Evolutionary conservation across 192 early-diverging fungal genomes (phyloP), one percentile per base, ranked within the genome.

Genomic region (Entomortierella beljakovae): DNA sequence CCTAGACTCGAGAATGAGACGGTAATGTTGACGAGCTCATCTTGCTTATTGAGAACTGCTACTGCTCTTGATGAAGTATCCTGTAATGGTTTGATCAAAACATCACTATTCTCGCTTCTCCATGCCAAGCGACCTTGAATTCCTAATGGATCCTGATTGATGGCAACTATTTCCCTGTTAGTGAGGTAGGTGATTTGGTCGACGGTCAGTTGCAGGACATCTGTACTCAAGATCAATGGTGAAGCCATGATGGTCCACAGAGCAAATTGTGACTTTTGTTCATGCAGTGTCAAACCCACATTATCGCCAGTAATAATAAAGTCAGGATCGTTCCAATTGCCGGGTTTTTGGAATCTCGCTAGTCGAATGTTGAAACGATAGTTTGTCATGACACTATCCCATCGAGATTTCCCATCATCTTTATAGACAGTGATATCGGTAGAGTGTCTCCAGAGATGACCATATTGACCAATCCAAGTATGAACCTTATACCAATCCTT

Each of bases 71-170:
- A 29, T 6, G 73, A 61, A 5, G 46, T 5, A 52, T 76, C 49
- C 25, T 62, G 50, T 6, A 76, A n/a, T 1, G 73, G 73, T 26
- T 76, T 76, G 20, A 76, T 60, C 0, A 76, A 48, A 2, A 76
- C 54, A 22, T 76, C 73, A n/a, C 60, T 68, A 3, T 62, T 13
- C 6, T 54, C 65, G 23, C 35, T 64, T 34, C 53, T 42, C 65
- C 73, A 68, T 0, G 60, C 64, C 42, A 76, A 11, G 10, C 73
- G 65, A 10, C 63, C 73, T 26, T 76, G 73, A 40, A 68, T 63
- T 4, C 87, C 88, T 0, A 89, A 70, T 10, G 81, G 54, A 63
- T 91, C 90, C 74, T 91, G 90, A 50, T 89, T 89, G 55, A 91
- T 64, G 8, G 80, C 85, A 61, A 91, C 89, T 26, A 90, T 79